Base-by-base conservation (phyloP, 2,329 filamentous ascomycete species). In the Pyricularia pennisetigena region DNA sequence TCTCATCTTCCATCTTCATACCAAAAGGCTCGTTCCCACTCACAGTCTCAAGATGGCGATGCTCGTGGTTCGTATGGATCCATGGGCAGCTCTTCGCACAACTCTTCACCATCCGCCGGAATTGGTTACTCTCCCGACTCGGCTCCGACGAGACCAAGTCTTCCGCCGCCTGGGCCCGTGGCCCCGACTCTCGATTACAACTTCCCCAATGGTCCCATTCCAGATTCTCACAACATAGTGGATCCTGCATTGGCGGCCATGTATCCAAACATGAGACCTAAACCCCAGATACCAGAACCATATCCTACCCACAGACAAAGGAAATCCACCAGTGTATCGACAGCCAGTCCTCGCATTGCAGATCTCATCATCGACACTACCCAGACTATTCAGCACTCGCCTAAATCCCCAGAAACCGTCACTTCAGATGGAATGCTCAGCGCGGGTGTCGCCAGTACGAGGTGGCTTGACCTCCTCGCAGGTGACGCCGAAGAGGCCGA, bases 401-500 rank as follows among this genome's bases (percentile, higher is more conserved):
- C 65, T 5, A 28, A 10, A 12, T 66, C 65, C 5, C 65, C 65
- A 20, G 65, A 66, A 57, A 57, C 65, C 2, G 35, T 66, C 23
- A 41, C 32, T 20, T 66, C 65, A 7, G 35, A n/a, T n/a, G 65
- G 54, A 10, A 49, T 32, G 32, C 41, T 57, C 41, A 66, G 65
- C 41, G 65, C 73, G 4, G 74, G 76, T 67, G 69, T 75, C 30
- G 75, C 74, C 16, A 74, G 74, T n/a, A 75, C 72, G 20, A 71
- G 74, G 28, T 76, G 74, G 75, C 74, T 76, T 24, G 75, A 75
- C 28, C 72, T 76, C 16, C 69, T 76, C 20, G 75, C 75, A 12
- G 72, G 72, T 0, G 75, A 76, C 63, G 75, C 74, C 5, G 75
- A 75, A 12, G 74, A 78, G 65, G 75, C 76, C 4, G 76, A 76